A percentile compares a stretch with the other conserved stretches of the same genome.
Conservation (phyloP, 768 basidiomycete genomes). For the Tephrocybe sp. region DNA sequence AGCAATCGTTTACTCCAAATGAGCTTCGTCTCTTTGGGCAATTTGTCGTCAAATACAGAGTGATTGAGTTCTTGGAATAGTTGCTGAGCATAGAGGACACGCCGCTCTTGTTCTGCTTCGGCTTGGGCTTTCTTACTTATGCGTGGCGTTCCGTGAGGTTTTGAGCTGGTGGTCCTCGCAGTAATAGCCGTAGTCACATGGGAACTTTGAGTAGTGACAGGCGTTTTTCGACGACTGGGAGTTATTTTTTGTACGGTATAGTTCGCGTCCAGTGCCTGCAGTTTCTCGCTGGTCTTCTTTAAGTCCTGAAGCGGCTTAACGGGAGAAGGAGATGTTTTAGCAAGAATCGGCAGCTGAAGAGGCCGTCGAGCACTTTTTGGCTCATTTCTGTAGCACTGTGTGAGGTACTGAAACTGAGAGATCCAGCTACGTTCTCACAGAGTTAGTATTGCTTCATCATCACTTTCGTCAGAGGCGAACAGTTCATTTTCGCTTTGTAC, state of each 20-base stretch:
- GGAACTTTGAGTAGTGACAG: neutral
- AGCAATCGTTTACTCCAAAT: slow-evolving; percentile 67
- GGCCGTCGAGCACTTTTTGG: slow-evolving; percentile 50
- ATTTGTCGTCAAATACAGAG: slow-evolving; percentile 49
- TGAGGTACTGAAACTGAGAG: neutral
- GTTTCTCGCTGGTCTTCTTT: neutral
- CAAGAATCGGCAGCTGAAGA: slow-evolving; percentile 22
- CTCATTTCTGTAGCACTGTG: slow-evolving; percentile 38
- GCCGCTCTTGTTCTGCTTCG: slow-evolving; percentile 42
- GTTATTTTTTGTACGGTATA: neutral
- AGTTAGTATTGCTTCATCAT: slow-evolving; percentile 38
- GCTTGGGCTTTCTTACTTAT: slow-evolving; percentile 41
- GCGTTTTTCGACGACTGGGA: neutral
- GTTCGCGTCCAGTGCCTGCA: neutral
- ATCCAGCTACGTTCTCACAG: slow-evolving; percentile 28
- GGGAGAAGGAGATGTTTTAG: slow-evolving; percentile 10
- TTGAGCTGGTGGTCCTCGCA: neutral
- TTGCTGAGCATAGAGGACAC: slow-evolving; percentile 52
- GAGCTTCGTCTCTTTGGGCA: slow-evolving; percentile 56
- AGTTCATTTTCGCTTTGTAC: neutral
- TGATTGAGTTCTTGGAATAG: slow-evolving; percentile 65
- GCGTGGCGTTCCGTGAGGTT: slow-evolving; percentile 7
- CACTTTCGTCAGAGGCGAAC: slow-evolving; percentile 24
- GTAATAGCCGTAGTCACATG: neutral
- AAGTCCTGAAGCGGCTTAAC: slow-evolving; percentile 8